Evolutionary conservation across 2,329 filamentous ascomycete genomes (phyloP).

Genomic region (Scedosporium dehoogii): DNA sequence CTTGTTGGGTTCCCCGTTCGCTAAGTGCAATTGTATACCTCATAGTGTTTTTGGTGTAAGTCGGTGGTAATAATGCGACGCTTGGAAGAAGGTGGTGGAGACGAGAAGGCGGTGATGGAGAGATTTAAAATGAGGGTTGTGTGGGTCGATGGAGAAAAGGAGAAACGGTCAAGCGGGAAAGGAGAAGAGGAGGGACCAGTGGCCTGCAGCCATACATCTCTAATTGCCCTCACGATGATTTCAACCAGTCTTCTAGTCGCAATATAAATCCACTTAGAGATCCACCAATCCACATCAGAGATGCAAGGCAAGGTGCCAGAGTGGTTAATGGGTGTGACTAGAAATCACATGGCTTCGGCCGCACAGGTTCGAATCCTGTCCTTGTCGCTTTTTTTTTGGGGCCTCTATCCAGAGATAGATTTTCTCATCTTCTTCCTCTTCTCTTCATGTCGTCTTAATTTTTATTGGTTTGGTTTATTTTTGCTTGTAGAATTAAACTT

Average conservation of each 20-base stretch:
- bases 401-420: background rate
- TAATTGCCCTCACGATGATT: no score
- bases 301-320: background rate
- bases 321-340: constrained; percentile 2
- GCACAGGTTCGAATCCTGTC: constrained; percentile 1
- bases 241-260: no score
- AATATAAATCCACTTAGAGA: no score
- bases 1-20: background rate
- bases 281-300: no score
- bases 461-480: background rate
- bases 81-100: no score
- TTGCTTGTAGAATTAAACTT: background rate
- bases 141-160: no score
- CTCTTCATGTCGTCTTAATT: background rate
- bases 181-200: no score
- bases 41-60: background rate
- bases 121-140: no score
- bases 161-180: no score
- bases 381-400: constrained; percentile 1
- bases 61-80: no score
- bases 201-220: no score
- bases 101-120: no score
- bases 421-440: background rate
- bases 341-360: constrained; percentile 2
- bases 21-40: background rate